Percentiles rank a stretch among this genome's conserved stretches.
Conservation (phyloP, 306 rosid genomes). For the Ormosia emarginata region DNA sequence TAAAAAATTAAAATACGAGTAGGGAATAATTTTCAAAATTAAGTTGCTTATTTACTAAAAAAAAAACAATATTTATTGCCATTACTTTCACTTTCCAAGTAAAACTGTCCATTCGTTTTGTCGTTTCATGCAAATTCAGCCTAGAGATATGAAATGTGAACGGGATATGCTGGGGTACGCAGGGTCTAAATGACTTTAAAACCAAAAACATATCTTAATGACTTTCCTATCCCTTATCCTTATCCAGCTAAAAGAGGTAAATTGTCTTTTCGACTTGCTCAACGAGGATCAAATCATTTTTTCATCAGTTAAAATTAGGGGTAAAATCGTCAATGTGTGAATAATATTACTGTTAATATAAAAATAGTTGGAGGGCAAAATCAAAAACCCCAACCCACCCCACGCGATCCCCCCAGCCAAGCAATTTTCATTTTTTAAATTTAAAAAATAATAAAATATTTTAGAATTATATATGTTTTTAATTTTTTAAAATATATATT, state of each 20-base stretch:
- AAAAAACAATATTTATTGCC: neutral
- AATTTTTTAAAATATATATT: too few relatives aligned
- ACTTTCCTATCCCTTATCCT: conserved; percentile 9
- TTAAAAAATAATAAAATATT: conserved; percentile 26
- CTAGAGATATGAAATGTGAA: neutral
- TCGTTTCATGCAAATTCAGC: neutral
- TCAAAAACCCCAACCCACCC: conserved; percentile 32
- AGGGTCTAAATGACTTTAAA: neutral
- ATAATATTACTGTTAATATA: neutral
- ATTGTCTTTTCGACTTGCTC: neutral
- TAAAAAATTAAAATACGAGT: too few relatives aligned
- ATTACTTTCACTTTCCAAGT: neutral
- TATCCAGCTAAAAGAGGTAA: conserved; percentile 9
- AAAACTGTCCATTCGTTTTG: neutral
- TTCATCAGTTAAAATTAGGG: neutral
- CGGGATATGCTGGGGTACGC: conserved; percentile 10
- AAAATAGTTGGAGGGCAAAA: conserved; percentile 19
- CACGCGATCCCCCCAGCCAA: conserved; percentile 39
- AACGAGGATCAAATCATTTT: neutral
- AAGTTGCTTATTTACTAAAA: too few relatives aligned
- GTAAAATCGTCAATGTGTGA: neutral
- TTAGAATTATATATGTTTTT: neutral
- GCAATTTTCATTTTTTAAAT: conserved; percentile 8
- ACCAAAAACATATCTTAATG: neutral
- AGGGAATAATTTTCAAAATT: too few relatives aligned